Conservation (phyloP, 345 rosid species). For the Eucalyptus shirleyi region DNA sequence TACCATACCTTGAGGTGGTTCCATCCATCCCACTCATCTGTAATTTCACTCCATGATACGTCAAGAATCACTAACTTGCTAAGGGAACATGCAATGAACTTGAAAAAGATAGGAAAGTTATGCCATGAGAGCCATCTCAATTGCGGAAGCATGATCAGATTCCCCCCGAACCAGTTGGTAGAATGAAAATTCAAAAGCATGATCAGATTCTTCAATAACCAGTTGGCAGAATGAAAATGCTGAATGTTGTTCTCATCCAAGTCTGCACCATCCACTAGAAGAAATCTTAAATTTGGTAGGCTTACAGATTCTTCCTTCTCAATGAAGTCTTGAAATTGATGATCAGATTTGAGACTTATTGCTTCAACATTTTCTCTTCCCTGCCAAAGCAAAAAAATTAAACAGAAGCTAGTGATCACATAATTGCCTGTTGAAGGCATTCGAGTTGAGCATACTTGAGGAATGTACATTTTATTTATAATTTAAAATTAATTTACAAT, state of each 20-base stretch:
- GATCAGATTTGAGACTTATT: neutral
- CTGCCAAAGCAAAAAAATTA: neutral
- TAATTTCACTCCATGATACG: neutral
- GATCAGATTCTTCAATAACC: too few relatives aligned
- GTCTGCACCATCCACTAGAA: neutral
- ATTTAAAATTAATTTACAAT: neutral
- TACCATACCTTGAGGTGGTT: neutral
- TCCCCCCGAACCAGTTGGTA: fast-evolving
- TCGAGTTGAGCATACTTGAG: neutral
- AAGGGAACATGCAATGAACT: fast-evolving
- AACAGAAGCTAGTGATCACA: neutral
- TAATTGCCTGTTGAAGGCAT: neutral
- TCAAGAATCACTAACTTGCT: neutral
- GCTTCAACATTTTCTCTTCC: neutral
- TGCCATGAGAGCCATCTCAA: neutral
- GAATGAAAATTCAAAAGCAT: too few relatives aligned
- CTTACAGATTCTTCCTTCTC: neutral
- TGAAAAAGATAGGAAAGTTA: neutral
- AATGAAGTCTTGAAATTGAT: neutral
- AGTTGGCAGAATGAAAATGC: too few relatives aligned
- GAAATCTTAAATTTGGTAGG: neutral
- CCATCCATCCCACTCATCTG: neutral
- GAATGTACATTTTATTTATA: neutral
- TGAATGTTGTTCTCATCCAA: fast-evolving
- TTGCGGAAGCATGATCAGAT: fast-evolving